Conservation (phyloP, 2,329 filamentous ascomycete genomes). For the Pestalotiopsis sp. region DNA sequence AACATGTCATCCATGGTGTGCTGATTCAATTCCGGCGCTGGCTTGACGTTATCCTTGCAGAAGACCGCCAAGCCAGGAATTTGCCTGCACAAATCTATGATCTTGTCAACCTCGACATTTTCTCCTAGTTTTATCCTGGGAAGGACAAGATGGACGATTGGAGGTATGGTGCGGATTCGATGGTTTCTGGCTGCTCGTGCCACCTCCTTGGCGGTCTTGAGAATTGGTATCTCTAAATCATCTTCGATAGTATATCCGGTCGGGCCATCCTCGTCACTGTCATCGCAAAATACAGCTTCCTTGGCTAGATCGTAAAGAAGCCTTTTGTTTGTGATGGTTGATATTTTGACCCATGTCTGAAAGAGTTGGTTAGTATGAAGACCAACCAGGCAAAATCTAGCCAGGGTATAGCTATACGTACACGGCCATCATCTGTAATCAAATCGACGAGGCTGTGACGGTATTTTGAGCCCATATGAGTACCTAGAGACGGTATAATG, state of each 20-base stretch:
- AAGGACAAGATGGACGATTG: constrained; percentile 24
- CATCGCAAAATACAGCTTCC: constrained; percentile 29
- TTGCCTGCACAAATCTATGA: constrained; percentile 25
- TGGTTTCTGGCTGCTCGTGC: constrained; percentile 25
- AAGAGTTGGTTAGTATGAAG: neutral
- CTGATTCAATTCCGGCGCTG: constrained; percentile 20
- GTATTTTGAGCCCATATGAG: constrained; percentile 22
- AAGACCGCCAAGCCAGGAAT: constrained; percentile 23
- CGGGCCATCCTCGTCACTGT: constrained; percentile 24
- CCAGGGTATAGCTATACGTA: neutral
- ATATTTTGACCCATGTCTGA: constrained; percentile 32
- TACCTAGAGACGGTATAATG: constrained; percentile 27
- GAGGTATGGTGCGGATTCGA: constrained; percentile 25
- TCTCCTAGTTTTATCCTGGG: constrained; percentile 28
- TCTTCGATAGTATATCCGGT: constrained; percentile 12
- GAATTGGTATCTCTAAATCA: constrained; percentile 27
- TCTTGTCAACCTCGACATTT: constrained; percentile 23
- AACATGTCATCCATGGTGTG: constrained; percentile 26
- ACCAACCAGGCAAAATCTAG: neutral
- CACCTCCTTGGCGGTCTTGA: constrained; percentile 29
- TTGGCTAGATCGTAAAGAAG: constrained; percentile 32
- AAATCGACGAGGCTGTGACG: constrained; percentile 27
- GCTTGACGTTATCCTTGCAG: constrained; percentile 21
- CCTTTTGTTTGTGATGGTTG: constrained; percentile 30
- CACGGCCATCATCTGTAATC: constrained; percentile 27